Evolutionary conservation across 2,329 filamentous ascomycete genomes (phyloP).

Genomic region (Hysterium pulicare): DNA sequence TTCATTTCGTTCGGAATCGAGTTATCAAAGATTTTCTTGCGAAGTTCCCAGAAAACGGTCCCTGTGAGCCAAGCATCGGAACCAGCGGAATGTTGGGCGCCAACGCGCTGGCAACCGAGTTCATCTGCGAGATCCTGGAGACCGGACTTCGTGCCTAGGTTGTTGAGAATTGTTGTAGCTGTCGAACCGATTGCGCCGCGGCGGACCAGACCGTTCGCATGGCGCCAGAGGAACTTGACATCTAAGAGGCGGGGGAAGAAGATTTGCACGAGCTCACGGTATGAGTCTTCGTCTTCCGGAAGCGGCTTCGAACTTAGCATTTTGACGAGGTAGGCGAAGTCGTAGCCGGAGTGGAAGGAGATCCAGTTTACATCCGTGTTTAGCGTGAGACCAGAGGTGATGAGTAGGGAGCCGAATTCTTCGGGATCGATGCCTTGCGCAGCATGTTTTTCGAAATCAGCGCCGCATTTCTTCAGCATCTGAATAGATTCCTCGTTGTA

Average conservation of each 20-base stretch:
- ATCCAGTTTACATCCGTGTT: constrained; percentile 91
- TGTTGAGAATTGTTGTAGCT: constrained; percentile 72
- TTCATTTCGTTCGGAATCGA: constrained; percentile 75
- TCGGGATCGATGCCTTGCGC: constrained; percentile 86
- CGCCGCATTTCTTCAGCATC: constrained; percentile 84
- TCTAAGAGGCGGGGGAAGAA: constrained; percentile 95
- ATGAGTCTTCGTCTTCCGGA: constrained; percentile 85
- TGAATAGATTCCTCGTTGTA: constrained; percentile 94
- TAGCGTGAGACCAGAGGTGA: constrained; percentile 86
- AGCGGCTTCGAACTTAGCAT: constrained; percentile 79
- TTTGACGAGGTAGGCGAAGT: constrained; percentile 97
- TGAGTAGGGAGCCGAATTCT: constrained; percentile 84
- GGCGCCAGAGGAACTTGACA: constrained; percentile 95
- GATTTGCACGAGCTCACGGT: constrained; percentile 81
- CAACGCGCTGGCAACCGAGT: constrained; percentile 83
- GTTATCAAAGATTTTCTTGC: constrained; percentile 81
- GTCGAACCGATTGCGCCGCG: constrained; percentile 36
- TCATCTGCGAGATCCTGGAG: constrained; percentile 92
- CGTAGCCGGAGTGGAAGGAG: constrained; percentile 95
- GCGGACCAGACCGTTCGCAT: constrained; percentile 67
- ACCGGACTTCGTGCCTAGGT: constrained; percentile 85
- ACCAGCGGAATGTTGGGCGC: constrained; percentile 85
- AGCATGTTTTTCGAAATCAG: constrained; percentile 81
- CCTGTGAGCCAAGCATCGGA: constrained; percentile 92
- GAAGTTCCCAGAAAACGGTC: constrained; percentile 91